Conservation (phyloP, 176 grass and related monocot species). For the Zea luxurians region DNA sequence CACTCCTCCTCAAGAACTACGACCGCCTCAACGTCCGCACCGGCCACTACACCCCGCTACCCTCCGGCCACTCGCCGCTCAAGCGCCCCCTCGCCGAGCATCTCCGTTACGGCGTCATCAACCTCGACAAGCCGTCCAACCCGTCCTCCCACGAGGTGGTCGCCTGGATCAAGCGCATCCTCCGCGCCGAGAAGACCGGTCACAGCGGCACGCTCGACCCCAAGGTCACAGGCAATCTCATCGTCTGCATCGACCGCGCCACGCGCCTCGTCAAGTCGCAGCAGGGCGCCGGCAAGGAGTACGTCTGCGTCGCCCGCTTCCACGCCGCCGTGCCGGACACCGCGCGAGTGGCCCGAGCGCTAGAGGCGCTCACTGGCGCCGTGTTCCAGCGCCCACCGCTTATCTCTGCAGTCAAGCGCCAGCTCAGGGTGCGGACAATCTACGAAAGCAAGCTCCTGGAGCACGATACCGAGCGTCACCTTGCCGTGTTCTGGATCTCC, state of each 20-base stretch:
- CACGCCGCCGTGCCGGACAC: conserved; percentile 66
- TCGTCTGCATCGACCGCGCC: conserved; percentile 95
- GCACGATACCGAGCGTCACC: conserved; percentile 60
- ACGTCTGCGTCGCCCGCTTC: conserved; percentile 83
- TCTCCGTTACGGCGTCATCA: conserved; percentile 86
- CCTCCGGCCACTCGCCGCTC: conserved; percentile 78
- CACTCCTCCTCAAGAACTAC: conserved; percentile 88
- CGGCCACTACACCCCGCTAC: conserved; percentile 82
- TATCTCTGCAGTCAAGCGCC: conserved; percentile 85
- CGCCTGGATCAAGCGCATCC: conserved; percentile 88
- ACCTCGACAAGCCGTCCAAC: conserved; percentile 97
- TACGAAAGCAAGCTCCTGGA: conserved; percentile 83
- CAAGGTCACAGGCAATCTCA: conserved; percentile 96
- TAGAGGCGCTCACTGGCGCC: conserved; percentile 77
- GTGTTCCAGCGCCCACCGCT: conserved; percentile 92
- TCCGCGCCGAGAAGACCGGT: conserved; percentile 76
- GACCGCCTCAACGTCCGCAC: conserved; percentile 81
- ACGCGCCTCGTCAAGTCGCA: conserved; percentile 94
- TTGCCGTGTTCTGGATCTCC: conserved; percentile 82
- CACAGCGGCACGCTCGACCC: conserved; percentile 94
- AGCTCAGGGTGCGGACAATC: conserved; percentile 83
- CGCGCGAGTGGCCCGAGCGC: conserved; percentile 53
- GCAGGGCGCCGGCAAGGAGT: conserved; percentile 91
- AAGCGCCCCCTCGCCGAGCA: conserved; percentile 78
- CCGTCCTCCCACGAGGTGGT: conserved; percentile 97